Conservation (phyloP, 805 yeast genomes). For the Suhomyces tanzawaensis region DNA sequence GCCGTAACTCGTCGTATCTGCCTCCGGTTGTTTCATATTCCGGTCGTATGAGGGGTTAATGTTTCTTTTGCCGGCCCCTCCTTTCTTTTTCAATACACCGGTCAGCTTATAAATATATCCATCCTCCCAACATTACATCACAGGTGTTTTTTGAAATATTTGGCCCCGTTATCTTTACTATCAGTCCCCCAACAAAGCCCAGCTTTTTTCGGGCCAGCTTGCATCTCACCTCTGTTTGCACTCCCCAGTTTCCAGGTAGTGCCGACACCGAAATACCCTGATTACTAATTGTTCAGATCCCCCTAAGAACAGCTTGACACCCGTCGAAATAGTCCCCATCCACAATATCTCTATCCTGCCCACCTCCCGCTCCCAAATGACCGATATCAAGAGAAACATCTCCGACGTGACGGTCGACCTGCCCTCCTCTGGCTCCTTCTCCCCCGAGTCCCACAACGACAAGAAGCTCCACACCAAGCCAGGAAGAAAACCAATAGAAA, state of each 20-base stretch:
- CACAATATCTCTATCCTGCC: background rate
- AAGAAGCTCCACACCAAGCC: constrained; percentile 52
- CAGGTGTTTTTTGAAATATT: background rate
- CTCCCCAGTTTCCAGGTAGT: background rate
- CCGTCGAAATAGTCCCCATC: background rate
- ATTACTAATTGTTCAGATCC: background rate
- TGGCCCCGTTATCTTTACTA: background rate
- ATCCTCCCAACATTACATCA: background rate
- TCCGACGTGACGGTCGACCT: constrained; percentile 17
- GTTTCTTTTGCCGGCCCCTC: background rate
- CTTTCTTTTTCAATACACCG: background rate
- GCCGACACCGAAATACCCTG: background rate
- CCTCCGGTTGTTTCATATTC: no score
- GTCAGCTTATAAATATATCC: background rate
- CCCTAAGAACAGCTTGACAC: background rate
- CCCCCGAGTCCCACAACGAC: constrained; percentile 27
- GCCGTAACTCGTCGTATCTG: no score
- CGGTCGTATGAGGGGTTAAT: background rate
- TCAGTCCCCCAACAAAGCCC: background rate
- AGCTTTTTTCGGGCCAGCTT: background rate
- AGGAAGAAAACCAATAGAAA: constrained; percentile 77
- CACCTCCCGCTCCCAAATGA: constrained; percentile 15
- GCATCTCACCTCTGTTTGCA: background rate
- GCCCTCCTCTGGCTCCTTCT: constrained; percentile 7
- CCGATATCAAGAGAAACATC: constrained; percentile 32